Base-by-base conservation (phyloP, 2,329 filamentous ascomycete genomes). In the Epichloe sibirici region DNA sequence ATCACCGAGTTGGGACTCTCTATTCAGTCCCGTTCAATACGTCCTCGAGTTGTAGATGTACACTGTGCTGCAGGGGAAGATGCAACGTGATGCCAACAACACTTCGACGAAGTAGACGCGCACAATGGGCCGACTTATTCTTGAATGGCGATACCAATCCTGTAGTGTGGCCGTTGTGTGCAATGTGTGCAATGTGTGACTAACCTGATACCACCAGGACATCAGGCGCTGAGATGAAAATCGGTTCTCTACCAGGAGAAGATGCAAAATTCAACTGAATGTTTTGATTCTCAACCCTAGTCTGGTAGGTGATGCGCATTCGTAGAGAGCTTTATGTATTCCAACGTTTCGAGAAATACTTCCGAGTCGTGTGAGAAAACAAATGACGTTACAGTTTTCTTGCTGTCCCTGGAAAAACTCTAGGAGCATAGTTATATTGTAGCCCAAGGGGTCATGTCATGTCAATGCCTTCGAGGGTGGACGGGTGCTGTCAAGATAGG, bases 101-200 rank as follows among this genome's bases (percentile, higher is more conserved):
- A 31, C 4, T 8, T 31, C 28, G 28, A 31, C 28, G 8, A 31
- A 3, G 28, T 31, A 31, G 28, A 31, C 28, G 28, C 28, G 28
- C 28, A 31, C 13, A 46, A n/a, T 17, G 21, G 31, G 35, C 45
- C 45, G 15, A 47, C 64, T 70, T 67, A 69, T 73, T 72, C 68
- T 74, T 72, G 71, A 72, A 74, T 71, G 75, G 70, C 70, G 74
- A 73, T 45, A 31, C 75, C 45, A n/a, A 74, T 77, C 78, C 73
- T 79, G 77, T 77, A 21, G 38, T 39, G 13, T 39, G 23, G 46
- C 35, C 39, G 46, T 37, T 11, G 35, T 39, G 35, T 21, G 31
- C 15, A 45, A 50, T 23, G 28, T 50, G 21, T 45, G 48, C 15
- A 45, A 50, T 23, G 28, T 50, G 21, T 45, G 48, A 44, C 42